Evolutionary conservation across 306 rosid species (phyloP), one percentile per base, ranked within the genome.

Genomic region (Rubus parviflorus): DNA sequence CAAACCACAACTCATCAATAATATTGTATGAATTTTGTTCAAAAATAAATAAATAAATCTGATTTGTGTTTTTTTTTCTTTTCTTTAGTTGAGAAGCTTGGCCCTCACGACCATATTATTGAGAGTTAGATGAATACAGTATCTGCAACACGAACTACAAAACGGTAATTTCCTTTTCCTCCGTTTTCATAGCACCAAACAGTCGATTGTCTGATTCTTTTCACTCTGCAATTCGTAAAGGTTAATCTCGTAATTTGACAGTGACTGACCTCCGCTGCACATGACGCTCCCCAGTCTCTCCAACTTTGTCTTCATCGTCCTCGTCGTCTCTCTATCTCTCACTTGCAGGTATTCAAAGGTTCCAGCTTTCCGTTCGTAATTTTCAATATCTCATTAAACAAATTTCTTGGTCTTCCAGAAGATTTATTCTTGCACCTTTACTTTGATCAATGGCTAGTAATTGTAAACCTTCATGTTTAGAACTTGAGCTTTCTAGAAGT

Each of bases 341-440:
- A 46, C 88, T 80, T 74, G 4, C 83, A 73, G 87, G 96, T 88
- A 83, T 79, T 80, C 30, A 49, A 12, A 60, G 70, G 54, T 75
- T 82, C 70, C n/a, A 66, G 58, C 30, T 68, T 76, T 22, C 53
- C 52, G 2, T 61, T 4, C 14, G 5, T 10, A 61, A 30, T 4
- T 61, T 30, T 30, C 66, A 25, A 7, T 60, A 7, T 25, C 57
- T 5, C 14, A 48, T 25, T 15, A 14, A 3, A 16, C 5, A 15
- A 48, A 10, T 12, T 70, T 70, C 22, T 47, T 49, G 60, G 42
- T 69, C 30, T 48, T 4, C 41, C n/a, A 1, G 12, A 61, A 61
- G 66, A 25, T 61, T 68, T 22, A n/a, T 68, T n/a, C 51, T 68
- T 68, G 53, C 52, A 42, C 17, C 17, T 8, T 1, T 12, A 67